Percentiles rank a stretch among this genome's conserved stretches.
These are phyloP conservation scores for Auriscalpium orientale DNA, from an alignment of 768 basidiomycete species.

Conservation along the genomic window DNA sequence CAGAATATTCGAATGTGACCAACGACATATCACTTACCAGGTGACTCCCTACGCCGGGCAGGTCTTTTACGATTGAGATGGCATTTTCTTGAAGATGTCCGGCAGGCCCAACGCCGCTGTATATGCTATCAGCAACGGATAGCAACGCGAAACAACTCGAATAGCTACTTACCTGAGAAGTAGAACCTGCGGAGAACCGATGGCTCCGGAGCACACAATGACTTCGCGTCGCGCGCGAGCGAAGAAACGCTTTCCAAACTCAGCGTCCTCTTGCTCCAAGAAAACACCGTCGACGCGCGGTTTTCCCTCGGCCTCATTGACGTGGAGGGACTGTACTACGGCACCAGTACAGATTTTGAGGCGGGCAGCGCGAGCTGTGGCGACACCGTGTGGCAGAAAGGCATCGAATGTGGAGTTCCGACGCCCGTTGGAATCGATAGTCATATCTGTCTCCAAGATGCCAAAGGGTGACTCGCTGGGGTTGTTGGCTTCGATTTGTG, in stretches of 20 bases:
- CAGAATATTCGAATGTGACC: no score
- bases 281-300: not conserved
- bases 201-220: not conserved
- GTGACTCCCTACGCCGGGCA: not conserved
- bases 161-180: not conserved
- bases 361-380: not conserved
- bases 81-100: not conserved
- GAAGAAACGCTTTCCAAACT: not conserved
- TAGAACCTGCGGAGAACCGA: not conserved
- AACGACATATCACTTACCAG: not conserved
- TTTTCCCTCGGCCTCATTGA: not conserved
- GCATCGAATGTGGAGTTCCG: not conserved
- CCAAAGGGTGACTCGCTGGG: not conserved
- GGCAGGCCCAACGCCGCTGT: not conserved
- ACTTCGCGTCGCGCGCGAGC: not conserved
- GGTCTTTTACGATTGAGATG: not conserved
- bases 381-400: not conserved
- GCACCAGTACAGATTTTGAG: not conserved
- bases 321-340: not conserved
- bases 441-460: not conserved
- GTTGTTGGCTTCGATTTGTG: not conserved
- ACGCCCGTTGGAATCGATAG: not conserved
- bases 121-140: not conserved
- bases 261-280: not conserved
- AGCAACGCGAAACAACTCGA: no score